phyloP scores from a whole-genome alignment of 2,329 filamentous ascomycete genomes.

The Diaporthe caulivora region DNA sequence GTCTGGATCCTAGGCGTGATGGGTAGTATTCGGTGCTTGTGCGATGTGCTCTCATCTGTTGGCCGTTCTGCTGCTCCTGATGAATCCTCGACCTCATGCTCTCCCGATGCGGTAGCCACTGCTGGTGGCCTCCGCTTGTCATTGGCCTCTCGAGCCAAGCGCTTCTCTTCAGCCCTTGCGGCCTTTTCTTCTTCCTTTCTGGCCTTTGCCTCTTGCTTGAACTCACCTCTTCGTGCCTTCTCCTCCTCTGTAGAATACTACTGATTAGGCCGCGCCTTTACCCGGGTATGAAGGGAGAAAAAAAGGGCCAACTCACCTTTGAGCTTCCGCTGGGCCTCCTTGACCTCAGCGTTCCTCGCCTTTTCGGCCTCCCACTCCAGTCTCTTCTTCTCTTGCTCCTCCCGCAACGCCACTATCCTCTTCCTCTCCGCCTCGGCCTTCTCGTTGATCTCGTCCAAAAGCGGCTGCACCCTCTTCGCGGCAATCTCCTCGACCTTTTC shows the following conservation, averaged over 20 bases:
- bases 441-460: slow-evolving; percentile 86
- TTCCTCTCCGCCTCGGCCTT: slow-evolving; percentile 80
- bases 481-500: slow-evolving; percentile 85
- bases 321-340: slow-evolving; percentile 49
- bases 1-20: slow-evolving; percentile 39
- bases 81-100: not conserved
- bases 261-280: not conserved
- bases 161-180: slow-evolving; percentile 61
- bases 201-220: slow-evolving; percentile 72
- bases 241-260: slow-evolving; percentile 64
- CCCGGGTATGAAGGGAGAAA: no score
- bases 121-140: slow-evolving; percentile 51
- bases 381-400: slow-evolving; percentile 75
- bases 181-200: slow-evolving; percentile 58
- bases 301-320: slow-evolving; percentile 55
- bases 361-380: slow-evolving; percentile 70
- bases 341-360: slow-evolving; percentile 51
- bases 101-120: not conserved
- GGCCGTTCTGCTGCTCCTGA: not conserved
- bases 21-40: slow-evolving; percentile 34
- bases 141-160: slow-evolving; percentile 58
- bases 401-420: slow-evolving; percentile 70
- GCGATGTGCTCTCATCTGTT: slow-evolving; percentile 43
- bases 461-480: slow-evolving; percentile 80
- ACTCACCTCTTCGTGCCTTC: slow-evolving; percentile 73